A percentile compares a stretch with the other conserved stretches of the same genome.
Conservation (phyloP, 2,329 filamentous ascomycete species). For the Clarireedia monteithiana region DNA sequence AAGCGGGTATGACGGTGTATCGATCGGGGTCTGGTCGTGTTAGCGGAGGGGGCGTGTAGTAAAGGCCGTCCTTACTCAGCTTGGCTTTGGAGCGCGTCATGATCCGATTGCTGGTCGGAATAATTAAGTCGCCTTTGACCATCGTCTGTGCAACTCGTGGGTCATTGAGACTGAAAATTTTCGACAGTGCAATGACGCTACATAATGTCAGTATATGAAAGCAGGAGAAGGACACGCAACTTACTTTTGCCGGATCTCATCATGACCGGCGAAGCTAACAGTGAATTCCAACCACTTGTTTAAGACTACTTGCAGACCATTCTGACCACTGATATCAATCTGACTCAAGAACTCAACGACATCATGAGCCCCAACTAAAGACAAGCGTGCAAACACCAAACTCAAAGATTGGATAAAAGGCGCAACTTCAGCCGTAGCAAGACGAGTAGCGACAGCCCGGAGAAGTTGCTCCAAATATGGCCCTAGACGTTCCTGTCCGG, state of each 20-base stretch:
- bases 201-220: slow-evolving; percentile 26
- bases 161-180: slow-evolving; percentile 83
- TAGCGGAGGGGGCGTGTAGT: neutral
- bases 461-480: slow-evolving; percentile 85
- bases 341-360: slow-evolving; percentile 87
- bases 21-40: slow-evolving; percentile 64
- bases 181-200: slow-evolving; percentile 86
- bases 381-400: slow-evolving; percentile 86
- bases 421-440: slow-evolving; percentile 75
- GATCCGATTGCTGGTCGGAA: slow-evolving; percentile 71
- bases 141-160: slow-evolving; percentile 67
- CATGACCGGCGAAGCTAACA: slow-evolving; percentile 93
- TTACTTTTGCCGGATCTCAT: slow-evolving; percentile 94
- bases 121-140: slow-evolving; percentile 87
- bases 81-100: slow-evolving; percentile 90
- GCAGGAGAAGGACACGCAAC: slow-evolving; percentile 27
- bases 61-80: slow-evolving; percentile 49
- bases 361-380: slow-evolving; percentile 75
- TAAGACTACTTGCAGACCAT: slow-evolving; percentile 81
- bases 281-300: slow-evolving; percentile 97
- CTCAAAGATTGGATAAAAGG: slow-evolving; percentile 94
- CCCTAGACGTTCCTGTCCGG: slow-evolving; percentile 81
- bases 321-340: slow-evolving; percentile 71
- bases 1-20: slow-evolving; percentile 79
- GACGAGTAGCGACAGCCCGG: slow-evolving; percentile 76